Conservation (phyloP, 305 asterid species). For the Solanum aculeatissimum region DNA sequence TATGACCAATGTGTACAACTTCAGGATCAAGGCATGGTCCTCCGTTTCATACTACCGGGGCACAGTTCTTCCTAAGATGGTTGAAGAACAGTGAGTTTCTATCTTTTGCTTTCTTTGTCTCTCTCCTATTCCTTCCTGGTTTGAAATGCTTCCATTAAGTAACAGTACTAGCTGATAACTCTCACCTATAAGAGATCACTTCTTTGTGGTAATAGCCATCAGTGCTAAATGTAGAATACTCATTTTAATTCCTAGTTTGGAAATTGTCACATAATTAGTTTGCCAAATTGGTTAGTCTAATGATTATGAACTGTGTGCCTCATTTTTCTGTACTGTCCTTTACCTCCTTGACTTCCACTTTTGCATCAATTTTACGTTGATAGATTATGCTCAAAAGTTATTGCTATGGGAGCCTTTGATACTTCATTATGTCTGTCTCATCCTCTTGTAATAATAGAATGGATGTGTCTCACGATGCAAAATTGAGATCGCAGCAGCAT, state of each 20-base stretch:
- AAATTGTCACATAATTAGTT: neutral
- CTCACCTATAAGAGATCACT: neutral
- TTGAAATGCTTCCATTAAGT: neutral
- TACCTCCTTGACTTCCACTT: neutral
- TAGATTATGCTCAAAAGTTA: neutral
- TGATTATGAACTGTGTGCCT: neutral
- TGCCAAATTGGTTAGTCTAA: neutral
- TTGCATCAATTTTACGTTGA: neutral
- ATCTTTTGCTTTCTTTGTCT: neutral
- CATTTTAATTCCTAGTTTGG: neutral
- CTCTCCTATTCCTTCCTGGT: neutral
- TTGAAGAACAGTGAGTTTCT: constrained; percentile 76
- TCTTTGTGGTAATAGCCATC: neutral
- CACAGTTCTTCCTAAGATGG: constrained; percentile 75
- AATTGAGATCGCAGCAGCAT: neutral
- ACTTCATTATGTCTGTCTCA: neutral
- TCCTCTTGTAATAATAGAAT: neutral
- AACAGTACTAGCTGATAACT: neutral
- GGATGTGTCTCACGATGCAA: neutral
- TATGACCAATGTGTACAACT: constrained; percentile 81
- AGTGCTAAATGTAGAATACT: neutral
- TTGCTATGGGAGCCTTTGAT: neutral
- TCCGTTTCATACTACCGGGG: constrained; percentile 57
- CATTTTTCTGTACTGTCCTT: neutral
- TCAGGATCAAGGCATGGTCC: constrained; percentile 86